These are phyloP conservation scores for Diaporthe sp. DNA, from an alignment of 2,329 filamentous ascomycete genomes.

Conservation along the genomic window DNA sequence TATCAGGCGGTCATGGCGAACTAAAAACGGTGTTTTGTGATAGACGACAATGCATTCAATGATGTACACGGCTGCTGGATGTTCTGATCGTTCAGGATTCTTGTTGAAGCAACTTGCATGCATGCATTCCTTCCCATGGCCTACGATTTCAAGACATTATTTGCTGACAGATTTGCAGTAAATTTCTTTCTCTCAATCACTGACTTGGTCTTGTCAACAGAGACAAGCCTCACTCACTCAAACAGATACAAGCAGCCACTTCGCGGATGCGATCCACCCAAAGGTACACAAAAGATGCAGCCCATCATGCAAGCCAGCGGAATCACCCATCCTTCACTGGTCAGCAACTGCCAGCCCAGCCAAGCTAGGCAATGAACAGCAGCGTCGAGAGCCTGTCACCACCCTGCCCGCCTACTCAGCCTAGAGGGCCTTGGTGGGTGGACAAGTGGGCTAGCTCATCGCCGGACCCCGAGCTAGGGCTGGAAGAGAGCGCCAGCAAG, in stretches of 20 bases:
- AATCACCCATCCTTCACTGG: not conserved
- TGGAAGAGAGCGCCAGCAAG: not conserved
- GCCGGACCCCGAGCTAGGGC: not conserved
- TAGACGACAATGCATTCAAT: constrained; percentile 22
- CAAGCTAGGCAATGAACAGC: constrained; percentile 1
- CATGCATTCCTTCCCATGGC: not conserved
- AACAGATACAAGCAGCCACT: not conserved
- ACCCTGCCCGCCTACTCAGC: not conserved
- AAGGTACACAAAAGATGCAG: not conserved
- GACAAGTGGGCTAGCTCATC: not conserved
- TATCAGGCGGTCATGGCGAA: constrained; percentile 4
- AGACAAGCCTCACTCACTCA: no score
- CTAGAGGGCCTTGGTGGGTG: not conserved
- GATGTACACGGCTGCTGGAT: not conserved
- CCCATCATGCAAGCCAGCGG: not conserved
- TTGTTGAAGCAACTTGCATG: not conserved
- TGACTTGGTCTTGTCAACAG: no score
- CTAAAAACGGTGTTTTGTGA: constrained; percentile 2
- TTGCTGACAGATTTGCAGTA: not conserved
- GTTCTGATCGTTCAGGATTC: not conserved
- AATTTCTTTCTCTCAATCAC: no score
- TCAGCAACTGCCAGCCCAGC: not conserved
- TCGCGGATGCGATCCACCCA: not conserved
- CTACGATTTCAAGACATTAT: not conserved
- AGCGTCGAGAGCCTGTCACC: not conserved